Percentiles rank a stretch among this genome's conserved stretches.
phyloP scores from a whole-genome alignment of 208 protist species.

The Herpetomonas samuelpessoai region DNA sequence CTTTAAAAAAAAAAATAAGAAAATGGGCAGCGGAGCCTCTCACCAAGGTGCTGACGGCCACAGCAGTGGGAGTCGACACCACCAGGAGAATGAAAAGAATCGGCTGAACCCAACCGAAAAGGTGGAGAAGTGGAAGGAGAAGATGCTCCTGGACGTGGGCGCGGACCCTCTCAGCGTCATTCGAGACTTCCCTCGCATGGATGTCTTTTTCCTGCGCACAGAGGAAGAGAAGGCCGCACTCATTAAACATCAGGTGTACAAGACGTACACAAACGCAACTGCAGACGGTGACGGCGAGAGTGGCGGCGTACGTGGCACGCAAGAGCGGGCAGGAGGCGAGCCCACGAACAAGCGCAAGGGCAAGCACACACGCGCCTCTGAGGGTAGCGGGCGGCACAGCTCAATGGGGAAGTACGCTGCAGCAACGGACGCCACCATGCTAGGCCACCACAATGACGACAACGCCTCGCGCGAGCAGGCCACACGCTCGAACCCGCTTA shows the following conservation, averaged over 20 bases:
- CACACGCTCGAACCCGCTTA: not conserved
- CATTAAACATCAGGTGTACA: not conserved
- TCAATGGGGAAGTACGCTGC: too few relatives aligned
- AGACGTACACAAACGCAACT: not conserved
- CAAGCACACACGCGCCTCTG: too few relatives aligned
- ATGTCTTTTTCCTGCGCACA: constrained; percentile 10
- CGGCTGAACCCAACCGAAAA: constrained; percentile 38
- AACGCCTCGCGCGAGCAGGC: not conserved
- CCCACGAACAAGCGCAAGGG: not conserved
- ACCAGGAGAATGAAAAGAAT: constrained; percentile 38
- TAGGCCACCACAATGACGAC: too few relatives aligned
- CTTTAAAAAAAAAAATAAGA: too few relatives aligned
- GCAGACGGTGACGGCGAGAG: not conserved
- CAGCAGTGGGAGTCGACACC: constrained; percentile 7
- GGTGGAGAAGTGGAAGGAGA: constrained; percentile 32
- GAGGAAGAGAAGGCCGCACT: not conserved
- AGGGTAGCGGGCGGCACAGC: too few relatives aligned
- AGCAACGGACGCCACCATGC: too few relatives aligned
- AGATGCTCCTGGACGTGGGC: constrained; percentile 44
- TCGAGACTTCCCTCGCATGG: constrained; percentile 79
- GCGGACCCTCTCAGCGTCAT: constrained; percentile 53
- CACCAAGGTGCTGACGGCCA: not conserved
- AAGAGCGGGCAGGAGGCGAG: too few relatives aligned
- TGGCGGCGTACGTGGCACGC: too few relatives aligned
- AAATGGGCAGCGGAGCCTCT: not conserved